Conservation (phyloP, 768 basidiomycete genomes). For the Calvatia gigantea region DNA sequence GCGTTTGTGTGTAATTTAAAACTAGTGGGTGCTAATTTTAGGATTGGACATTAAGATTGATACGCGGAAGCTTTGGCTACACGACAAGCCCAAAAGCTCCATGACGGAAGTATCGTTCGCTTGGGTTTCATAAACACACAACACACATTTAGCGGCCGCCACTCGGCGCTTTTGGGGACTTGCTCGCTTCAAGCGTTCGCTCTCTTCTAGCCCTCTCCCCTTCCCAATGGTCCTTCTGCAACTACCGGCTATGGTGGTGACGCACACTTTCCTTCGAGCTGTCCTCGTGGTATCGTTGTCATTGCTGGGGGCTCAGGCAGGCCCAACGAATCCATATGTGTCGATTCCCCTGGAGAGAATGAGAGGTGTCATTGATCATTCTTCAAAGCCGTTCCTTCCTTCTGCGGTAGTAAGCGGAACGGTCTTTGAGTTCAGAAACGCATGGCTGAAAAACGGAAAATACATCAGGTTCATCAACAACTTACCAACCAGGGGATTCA, state of each 20-base stretch:
- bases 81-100: too few species aligned
- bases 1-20: too few species aligned
- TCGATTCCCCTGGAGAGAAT: neutral
- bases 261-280: neutral
- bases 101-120: neutral
- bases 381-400: neutral
- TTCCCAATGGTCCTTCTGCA: neutral
- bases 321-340: neutral
- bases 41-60: too few species aligned
- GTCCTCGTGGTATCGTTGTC: neutral
- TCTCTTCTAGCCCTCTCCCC: neutral
- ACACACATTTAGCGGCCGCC: neutral
- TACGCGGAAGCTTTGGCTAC: too few species aligned
- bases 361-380: neutral
- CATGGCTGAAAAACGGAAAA: neutral
- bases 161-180: neutral
- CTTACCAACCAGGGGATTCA: constrained; percentile 50
- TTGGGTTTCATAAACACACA: neutral
- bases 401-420: neutral
- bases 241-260: neutral
- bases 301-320: neutral
- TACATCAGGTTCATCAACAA: constrained; percentile 50
- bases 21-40: too few species aligned
- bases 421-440: neutral
- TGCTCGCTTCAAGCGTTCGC: neutral